Evolutionary conservation across 208 protist species (phyloP).

Genomic region (Balamuthia mandrillaris): DNA sequence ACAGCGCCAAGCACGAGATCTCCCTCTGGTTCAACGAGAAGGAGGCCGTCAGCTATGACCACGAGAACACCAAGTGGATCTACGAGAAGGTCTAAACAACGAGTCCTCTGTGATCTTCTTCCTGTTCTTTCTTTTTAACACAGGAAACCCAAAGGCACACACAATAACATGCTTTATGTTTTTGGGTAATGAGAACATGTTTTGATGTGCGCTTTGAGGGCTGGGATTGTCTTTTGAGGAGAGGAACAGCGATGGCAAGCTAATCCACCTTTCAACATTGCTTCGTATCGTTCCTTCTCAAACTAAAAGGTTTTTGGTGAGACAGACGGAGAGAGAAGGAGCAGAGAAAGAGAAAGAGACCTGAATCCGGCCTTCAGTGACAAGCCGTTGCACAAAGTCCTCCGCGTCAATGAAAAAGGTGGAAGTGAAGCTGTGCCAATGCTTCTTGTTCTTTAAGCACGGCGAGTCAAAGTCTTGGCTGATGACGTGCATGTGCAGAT

Average conservation of each 20-base stretch:
- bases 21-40: slow-evolving; percentile 84
- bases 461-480: slow-evolving; percentile 26
- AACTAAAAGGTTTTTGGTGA: too few relatives aligned
- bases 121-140: too few relatives aligned
- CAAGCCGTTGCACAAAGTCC: neutral
- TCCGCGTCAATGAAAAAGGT: neutral
- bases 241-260: too few relatives aligned
- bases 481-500: slow-evolving; percentile 23
- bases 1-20: slow-evolving; percentile 90
- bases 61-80: slow-evolving; percentile 31
- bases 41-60: slow-evolving; percentile 7
- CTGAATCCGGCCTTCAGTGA: neutral
- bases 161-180: too few relatives aligned
- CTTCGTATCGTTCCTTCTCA: too few relatives aligned
- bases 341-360: neutral
- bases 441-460: slow-evolving; percentile 8
- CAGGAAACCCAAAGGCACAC: too few relatives aligned
- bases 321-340: neutral
- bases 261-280: too few relatives aligned
- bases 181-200: too few relatives aligned
- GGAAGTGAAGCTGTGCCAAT: slow-evolving; percentile 18
- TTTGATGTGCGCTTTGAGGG: too few relatives aligned
- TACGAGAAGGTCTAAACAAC: slow-evolving; percentile 36
- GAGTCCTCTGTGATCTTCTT: too few relatives aligned
- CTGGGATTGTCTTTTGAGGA: too few relatives aligned